Evolutionary conservation across 202 grass and related monocot species (phyloP).

Genomic region (Schoenoplectus triqueter): DNA sequence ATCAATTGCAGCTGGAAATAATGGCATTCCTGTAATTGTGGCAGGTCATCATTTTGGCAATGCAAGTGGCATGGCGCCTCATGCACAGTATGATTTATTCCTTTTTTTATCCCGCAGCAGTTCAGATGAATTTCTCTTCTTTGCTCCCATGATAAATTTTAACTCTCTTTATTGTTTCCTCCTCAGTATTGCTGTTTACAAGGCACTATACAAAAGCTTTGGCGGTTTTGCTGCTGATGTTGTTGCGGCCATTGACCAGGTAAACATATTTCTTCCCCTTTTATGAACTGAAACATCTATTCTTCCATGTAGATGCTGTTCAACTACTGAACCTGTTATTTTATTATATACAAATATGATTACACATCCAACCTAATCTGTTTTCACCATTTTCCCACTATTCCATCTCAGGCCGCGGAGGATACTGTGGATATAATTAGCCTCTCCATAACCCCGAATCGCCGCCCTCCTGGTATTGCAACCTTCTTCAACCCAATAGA

Average conservation of each 20-base stretch:
- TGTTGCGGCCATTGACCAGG: conserved; percentile 98
- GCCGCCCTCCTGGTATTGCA: conserved; percentile 81
- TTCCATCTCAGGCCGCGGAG: conserved; percentile 82
- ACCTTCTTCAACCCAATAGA: conserved; percentile 99
- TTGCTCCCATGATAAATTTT: not conserved
- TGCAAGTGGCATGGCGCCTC: conserved; percentile 99
- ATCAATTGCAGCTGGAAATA: conserved; percentile 92
- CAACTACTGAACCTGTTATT: not conserved
- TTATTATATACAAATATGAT: not conserved
- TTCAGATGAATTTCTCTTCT: not conserved
- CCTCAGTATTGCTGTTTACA: conserved; percentile 94
- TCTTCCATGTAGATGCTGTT: not conserved
- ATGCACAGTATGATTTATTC: conserved; percentile 75
- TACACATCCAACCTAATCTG: not conserved
- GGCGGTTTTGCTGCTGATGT: conserved; percentile 99
- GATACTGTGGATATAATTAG: conserved; percentile 96
- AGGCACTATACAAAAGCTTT: conserved; percentile 98
- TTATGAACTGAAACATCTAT: not conserved
- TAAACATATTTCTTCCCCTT: conserved; percentile 38
- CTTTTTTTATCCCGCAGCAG: not conserved
- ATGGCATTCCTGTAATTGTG: conserved; percentile 88
- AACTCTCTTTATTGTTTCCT: not conserved
- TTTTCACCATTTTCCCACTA: not conserved
- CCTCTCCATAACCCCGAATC: conserved; percentile 96
- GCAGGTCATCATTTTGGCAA: conserved; percentile 90